Conservation (phyloP, 2,329 filamentous ascomycete species). For the Cladobotryum protrusum region DNA sequence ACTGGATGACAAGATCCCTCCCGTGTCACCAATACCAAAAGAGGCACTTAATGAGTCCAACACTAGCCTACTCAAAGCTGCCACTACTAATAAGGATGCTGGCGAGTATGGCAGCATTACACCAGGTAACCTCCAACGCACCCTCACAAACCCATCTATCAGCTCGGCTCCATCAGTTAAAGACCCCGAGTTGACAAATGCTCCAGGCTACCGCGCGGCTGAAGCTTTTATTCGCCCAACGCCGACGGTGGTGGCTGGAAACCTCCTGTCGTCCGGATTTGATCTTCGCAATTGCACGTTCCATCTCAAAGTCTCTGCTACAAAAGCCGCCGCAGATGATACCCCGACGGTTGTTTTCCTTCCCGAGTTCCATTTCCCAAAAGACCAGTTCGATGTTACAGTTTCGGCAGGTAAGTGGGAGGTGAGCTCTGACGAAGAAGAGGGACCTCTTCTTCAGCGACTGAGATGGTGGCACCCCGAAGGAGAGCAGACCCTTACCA, state of each 20-base stretch:
- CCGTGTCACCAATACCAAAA: conserved; percentile 44
- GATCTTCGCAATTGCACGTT: conserved; percentile 76
- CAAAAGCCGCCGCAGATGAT: conserved; percentile 52
- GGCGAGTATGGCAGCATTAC: conserved; percentile 56
- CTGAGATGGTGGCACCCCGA: conserved; percentile 90
- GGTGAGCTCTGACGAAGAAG: conserved; percentile 66
- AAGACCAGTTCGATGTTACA: conserved; percentile 62
- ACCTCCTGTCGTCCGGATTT: conserved; percentile 67
- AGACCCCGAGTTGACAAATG: conserved; percentile 52
- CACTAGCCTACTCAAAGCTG: conserved; percentile 28
- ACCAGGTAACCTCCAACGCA: conserved; percentile 68
- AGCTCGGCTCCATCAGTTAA: conserved; percentile 49
- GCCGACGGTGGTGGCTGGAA: conserved; percentile 68
- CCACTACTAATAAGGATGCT: conserved; percentile 30
- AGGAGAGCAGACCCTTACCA: conserved; percentile 72
- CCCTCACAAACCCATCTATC: conserved; percentile 62
- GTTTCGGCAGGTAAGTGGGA: conserved; percentile 87
- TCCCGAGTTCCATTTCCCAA: conserved; percentile 88
- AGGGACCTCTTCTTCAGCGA: conserved; percentile 64
- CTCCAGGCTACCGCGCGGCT: conserved; percentile 76
- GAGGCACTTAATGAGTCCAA: conserved; percentile 39
- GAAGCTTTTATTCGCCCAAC: conserved; percentile 89
- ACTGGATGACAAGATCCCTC: conserved; percentile 65
- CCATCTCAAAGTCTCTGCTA: conserved; percentile 60
- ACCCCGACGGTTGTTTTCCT: conserved; percentile 77